phyloP scores from a whole-genome alignment of 148 eudicot species.

The Chenopodium album region DNA sequence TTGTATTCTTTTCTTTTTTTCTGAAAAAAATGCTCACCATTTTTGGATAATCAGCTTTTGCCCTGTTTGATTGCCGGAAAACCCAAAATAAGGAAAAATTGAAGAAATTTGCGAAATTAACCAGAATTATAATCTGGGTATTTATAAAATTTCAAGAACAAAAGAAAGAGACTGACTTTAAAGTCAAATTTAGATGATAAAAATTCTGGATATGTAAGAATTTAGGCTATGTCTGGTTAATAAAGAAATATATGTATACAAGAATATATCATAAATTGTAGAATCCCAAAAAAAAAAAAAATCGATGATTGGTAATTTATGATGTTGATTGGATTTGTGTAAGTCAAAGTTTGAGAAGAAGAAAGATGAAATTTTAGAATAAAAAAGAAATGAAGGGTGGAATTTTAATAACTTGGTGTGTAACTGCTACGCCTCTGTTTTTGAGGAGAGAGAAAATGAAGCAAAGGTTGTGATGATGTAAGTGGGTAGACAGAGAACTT shows the following conservation, averaged over 20 bases:
- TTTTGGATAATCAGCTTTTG: not conserved
- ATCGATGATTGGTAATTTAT: not conserved
- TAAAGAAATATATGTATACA: no score
- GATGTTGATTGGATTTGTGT: constrained; percentile 3
- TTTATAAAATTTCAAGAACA: not conserved
- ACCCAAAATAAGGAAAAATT: not conserved
- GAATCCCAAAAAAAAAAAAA: not conserved
- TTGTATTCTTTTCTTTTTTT: no score
- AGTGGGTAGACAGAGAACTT: not conserved
- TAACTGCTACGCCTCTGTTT: constrained; percentile 19
- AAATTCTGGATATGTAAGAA: not conserved
- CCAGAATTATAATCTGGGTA: no score
- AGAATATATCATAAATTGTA: no score
- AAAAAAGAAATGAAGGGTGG: not conserved
- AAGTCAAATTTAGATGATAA: no score
- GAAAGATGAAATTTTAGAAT: not conserved
- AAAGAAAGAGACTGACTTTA: not conserved
- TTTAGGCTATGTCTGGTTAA: not conserved
- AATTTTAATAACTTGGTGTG: not conserved
- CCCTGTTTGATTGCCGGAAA: constrained; percentile 19
- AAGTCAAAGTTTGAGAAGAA: constrained; percentile 9
- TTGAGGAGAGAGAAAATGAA: not conserved
- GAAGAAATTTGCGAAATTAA: not conserved
- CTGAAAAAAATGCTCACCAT: constrained; percentile 6
- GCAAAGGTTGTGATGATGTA: constrained; percentile 6